A percentile compares a stretch with the other conserved stretches of the same genome.
Conservation (phyloP, 768 basidiomycete species). For the Scleroderma citrinum region DNA sequence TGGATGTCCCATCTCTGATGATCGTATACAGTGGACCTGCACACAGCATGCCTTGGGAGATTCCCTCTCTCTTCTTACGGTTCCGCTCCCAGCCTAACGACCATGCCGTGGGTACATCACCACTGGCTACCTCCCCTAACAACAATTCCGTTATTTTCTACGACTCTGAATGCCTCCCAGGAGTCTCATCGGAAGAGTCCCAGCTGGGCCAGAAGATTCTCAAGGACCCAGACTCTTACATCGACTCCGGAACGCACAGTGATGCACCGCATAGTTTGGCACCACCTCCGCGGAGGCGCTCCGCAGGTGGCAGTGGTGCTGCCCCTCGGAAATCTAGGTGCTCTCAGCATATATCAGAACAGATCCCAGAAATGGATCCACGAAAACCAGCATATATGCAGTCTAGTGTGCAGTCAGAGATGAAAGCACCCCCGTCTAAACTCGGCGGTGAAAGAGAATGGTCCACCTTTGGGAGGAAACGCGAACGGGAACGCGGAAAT, state of each 20-base stretch:
- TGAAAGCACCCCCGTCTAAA: constrained; percentile 15
- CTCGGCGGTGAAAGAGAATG: constrained; percentile 21
- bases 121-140: constrained; percentile 3
- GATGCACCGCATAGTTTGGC: constrained; percentile 14
- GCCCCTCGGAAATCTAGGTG: constrained; percentile 5
- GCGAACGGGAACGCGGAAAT: constrained; percentile 10
- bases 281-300: constrained; percentile 22
- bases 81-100: constrained; percentile 24
- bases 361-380: neutral
- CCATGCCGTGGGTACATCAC: constrained; percentile 12
- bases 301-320: constrained; percentile 3
- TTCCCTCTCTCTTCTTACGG: constrained; percentile 29
- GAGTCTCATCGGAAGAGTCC: neutral
- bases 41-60: constrained; percentile 18
- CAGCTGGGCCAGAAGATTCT: constrained; percentile 24
- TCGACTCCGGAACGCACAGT: constrained; percentile 11
- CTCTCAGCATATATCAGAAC: neutral
- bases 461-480: constrained; percentile 32
- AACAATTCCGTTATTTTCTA: neutral
- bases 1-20: neutral
- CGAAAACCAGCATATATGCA: constrained; percentile 9
- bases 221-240: constrained; percentile 24
- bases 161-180: neutral
- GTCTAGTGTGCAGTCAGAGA: constrained; percentile 5
- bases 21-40: neutral